Conservation (phyloP, 345 rosid genomes). For the Boechera divaricarpa region DNA sequence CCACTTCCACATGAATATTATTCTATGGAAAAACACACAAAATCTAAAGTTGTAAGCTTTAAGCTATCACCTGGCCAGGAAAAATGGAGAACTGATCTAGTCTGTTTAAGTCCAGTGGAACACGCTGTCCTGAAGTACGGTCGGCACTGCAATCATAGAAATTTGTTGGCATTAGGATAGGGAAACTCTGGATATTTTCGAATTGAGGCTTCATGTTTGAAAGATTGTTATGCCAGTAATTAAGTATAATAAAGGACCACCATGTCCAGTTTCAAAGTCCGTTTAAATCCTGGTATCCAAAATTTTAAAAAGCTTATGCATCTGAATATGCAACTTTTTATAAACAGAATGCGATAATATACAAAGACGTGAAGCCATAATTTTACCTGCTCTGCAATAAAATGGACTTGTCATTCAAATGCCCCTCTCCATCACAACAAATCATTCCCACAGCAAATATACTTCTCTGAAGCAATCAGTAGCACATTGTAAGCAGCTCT, state of each 20-base stretch:
- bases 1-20: conserved; percentile 39
- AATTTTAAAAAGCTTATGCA: not conserved
- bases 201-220: not conserved
- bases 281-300: conserved; percentile 1
- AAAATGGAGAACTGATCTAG: conserved; percentile 76
- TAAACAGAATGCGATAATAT: not conserved
- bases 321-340: not conserved
- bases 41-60: conserved; percentile 2
- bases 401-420: conserved; percentile 83
- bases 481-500: conserved; percentile 39
- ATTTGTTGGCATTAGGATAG: conserved; percentile 27
- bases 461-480: conserved; percentile 67
- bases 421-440: conserved; percentile 96
- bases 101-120: conserved; percentile 77
- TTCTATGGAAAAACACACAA: not conserved
- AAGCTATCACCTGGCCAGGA: conserved; percentile 85
- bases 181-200: not conserved
- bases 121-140: conserved; percentile 84
- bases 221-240: not conserved
- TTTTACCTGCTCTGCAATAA: conserved; percentile 91
- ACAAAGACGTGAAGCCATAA: conserved; percentile 13
- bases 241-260: conserved; percentile 1
- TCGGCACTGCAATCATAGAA: conserved; percentile 57
- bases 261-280: not conserved
- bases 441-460: conserved; percentile 89